These are phyloP conservation scores for Pseudozyma flocculosa DNA, from an alignment of 1,284 basidiomycete species.

Conservation along the genomic window DNA sequence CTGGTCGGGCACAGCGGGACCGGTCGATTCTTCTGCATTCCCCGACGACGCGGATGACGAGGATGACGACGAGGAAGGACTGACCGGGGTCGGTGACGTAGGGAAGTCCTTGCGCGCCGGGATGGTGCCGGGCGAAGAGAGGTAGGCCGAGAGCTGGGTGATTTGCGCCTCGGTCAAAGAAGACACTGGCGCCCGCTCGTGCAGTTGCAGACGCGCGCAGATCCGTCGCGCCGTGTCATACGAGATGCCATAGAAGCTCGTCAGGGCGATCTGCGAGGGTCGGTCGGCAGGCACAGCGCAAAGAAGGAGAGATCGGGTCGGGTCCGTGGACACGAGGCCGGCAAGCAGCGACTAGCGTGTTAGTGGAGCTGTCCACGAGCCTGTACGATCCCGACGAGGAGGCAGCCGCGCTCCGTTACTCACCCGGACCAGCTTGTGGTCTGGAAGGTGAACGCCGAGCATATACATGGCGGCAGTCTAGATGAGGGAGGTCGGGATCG, in stretches of 20 bases:
- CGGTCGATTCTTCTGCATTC: conserved; percentile 16
- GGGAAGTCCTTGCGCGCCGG: conserved; percentile 63
- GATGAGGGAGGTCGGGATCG: too few relatives aligned
- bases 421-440: conserved; percentile 56
- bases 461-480: conserved; percentile 49
- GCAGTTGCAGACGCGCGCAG: conserved; percentile 83
- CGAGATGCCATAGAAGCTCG: conserved; percentile 79
- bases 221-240: conserved; percentile 72
- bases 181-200: conserved; percentile 71
- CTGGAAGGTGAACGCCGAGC: conserved; percentile 53
- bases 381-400: too few relatives aligned
- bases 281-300: neutral
- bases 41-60: conserved; percentile 1
- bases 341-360: too few relatives aligned
- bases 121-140: conserved; percentile 74
- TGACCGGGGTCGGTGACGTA: neutral
- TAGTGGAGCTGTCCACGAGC: neutral
- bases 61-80: conserved; percentile 2
- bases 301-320: too few relatives aligned
- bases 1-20: neutral
- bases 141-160: conserved; percentile 79
- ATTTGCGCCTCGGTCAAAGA: conserved; percentile 77
- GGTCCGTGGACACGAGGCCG: too few relatives aligned
- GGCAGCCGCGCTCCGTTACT: too few relatives aligned
- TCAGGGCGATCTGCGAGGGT: conserved; percentile 71